Conservation (phyloP, 2,329 filamentous ascomycete genomes). For the Neonectria ditissima region DNA sequence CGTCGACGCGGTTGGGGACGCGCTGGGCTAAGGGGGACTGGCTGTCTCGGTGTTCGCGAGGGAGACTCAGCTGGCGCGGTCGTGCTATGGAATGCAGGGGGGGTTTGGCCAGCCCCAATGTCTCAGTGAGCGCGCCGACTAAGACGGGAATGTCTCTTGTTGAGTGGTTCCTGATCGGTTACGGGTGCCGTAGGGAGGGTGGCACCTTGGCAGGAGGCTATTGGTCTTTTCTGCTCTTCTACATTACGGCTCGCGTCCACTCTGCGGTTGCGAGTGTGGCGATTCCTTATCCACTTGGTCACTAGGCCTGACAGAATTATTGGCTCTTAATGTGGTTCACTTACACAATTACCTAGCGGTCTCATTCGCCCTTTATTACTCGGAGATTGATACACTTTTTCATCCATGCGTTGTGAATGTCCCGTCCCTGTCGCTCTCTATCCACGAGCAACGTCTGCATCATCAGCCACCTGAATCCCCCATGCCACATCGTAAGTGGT, state of each 20-base stretch:
- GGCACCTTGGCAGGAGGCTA: background rate
- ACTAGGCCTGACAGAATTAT: no score
- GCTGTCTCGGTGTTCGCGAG: slow-evolving; percentile 13
- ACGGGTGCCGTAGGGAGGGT: background rate
- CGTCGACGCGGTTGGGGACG: slow-evolving; percentile 13
- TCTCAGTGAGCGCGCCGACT: slow-evolving; percentile 27
- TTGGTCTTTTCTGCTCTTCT: background rate
- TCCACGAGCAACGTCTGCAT: no score
- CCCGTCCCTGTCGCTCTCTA: no score
- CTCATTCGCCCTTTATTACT: no score
- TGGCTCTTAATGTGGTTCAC: no score
- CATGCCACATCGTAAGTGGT: no score
- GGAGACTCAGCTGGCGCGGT: slow-evolving; percentile 18
- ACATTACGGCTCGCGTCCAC: background rate
- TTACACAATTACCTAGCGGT: no score
- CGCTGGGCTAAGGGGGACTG: background rate
- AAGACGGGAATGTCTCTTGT: background rate
- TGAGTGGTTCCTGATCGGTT: background rate
- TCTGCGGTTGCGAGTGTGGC: background rate
- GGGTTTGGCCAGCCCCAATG: slow-evolving; percentile 28
- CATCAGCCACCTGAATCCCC: no score
- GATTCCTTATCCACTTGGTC: background rate
- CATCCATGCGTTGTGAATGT: no score
- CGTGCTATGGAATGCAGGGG: slow-evolving; percentile 34
- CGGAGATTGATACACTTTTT: background rate